Evolutionary conservation across 148 eudicot genomes (phyloP), one percentile per base, ranked within the genome.

Genomic region (Cornus florida): DNA sequence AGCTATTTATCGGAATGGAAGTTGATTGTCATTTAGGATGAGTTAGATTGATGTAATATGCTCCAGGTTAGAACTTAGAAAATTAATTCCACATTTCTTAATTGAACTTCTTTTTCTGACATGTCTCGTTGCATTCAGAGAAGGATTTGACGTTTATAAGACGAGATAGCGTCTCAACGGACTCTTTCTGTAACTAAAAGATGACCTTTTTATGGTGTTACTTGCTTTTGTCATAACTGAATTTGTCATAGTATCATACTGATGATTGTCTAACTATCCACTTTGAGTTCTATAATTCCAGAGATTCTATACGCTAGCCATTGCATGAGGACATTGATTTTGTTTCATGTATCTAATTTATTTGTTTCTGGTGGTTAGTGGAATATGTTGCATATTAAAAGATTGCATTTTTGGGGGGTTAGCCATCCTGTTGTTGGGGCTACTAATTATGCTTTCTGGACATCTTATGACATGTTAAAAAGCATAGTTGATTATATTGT

Each of bases 401-500:
- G 57, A 50, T 17, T 22, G 33, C 59, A 3, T 22, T 48, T 56
- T 24, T 17, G 38, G 46, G 16, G 69, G 59, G 41, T 50, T 41
- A 17, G 11, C 1, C 19, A 38, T 50, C 12, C 65, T 53, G 46
- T 77, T 76, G 6, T 22, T n/a, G 46, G 72, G 79, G 39, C 28
- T 22, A 53, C 53, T 32, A 19, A 24, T n/a, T 24, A 19, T 69
- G 23, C 46, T 56, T 32, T 32, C 31, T 69, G 66, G 35, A 69
- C 48, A 13, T 48, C 66, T 32, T 68, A 50, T 70, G 50, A 35
- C 68, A 43, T 38, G 23, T 62, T 67, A 3, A 7, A 43, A 65
- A 12, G 20, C 38, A 31, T 66, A 67, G 39, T 76, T 75, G 39
- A 81, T 73, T 53, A 74, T 10, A 20, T 66, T 76, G 41, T 73